Percentiles rank a stretch among this genome's conserved stretches.
Evolutionary conservation across 108 stramenopile genomes (phyloP).

Genomic region (Ochromonas danica): DNA sequence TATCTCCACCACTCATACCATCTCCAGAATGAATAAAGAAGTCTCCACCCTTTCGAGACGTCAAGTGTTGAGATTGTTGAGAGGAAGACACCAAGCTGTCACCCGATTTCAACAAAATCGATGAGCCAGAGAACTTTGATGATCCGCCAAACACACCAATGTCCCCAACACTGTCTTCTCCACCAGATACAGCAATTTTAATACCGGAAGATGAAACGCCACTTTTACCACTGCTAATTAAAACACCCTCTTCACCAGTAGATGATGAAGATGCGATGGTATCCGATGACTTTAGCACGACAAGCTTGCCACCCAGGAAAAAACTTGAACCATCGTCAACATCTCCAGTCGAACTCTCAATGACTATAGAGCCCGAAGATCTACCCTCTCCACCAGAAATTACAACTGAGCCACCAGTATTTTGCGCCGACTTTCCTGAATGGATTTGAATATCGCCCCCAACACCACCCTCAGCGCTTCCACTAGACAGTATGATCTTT

Average conservation of each 20-base stretch:
- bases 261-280: no score
- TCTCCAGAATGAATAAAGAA: neutral
- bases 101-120: no score
- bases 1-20: slow-evolving; percentile 1
- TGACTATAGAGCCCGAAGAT: neutral
- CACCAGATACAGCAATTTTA: neutral
- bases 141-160: neutral
- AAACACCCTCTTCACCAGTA: neutral
- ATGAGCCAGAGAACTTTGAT: neutral
- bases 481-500: neutral
- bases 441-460: neutral
- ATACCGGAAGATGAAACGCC: neutral
- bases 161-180: neutral
- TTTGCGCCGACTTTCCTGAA: neutral
- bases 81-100: neutral
- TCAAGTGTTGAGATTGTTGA: neutral
- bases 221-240: neutral
- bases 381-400: slow-evolving; percentile 8
- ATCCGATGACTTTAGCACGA: neutral
- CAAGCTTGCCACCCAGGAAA: neutral
- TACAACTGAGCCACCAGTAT: neutral
- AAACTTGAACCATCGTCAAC: neutral
- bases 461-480: neutral
- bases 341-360: neutral
- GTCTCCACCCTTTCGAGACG: neutral